Evolutionary conservation across 192 early-diverging fungal species (phyloP), one percentile per base, ranked within the genome.

Genomic region (Borealophlyctis nickersoniae): DNA sequence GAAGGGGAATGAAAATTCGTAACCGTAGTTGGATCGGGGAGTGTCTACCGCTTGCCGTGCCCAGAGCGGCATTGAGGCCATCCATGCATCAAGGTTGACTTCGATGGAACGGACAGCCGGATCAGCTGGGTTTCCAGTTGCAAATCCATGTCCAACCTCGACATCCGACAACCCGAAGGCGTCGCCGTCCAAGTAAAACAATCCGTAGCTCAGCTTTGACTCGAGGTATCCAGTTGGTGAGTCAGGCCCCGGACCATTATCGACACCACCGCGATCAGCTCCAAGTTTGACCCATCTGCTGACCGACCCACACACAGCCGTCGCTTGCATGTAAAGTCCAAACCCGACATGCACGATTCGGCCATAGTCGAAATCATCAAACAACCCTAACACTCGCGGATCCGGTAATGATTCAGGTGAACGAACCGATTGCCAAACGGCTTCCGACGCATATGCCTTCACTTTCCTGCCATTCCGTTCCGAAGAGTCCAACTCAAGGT

Each of bases 11-110:
- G 51, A 9, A 49, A 50, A 16, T 36, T 49, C 16, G 53, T 24
- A 31, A 7, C 13, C 16, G 59, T 14, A 28, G 60, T 13, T 13
- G 55, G 57, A 62, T 9, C 4, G 24, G 9, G 51, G 32, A 32
- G 16, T 14, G 60, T 63, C 50, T 4, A 16, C 16, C 7, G 61
- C 31, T 24, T 4, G 13, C 49, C 32, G 51, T 3, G 67, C 67
- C 67, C 67, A 69, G 2, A n/a, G 14, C 11, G 67, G 67, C 23
- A 69, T 23, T 4, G 59, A 56, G 4, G 45, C 54, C 28, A 66
- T 56, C 52, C 53, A 56, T 2, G 64, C 64, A 48, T 66, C 29
- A n/a, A 66, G 48, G 27, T 66, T 45, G 28, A 2, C 36, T 29
- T 62, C 60, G 28, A 62, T 45, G 7, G 7, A 7, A 19, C 9